Conservation (phyloP, 805 yeast species). For the Yamadazyma akitaensis region DNA sequence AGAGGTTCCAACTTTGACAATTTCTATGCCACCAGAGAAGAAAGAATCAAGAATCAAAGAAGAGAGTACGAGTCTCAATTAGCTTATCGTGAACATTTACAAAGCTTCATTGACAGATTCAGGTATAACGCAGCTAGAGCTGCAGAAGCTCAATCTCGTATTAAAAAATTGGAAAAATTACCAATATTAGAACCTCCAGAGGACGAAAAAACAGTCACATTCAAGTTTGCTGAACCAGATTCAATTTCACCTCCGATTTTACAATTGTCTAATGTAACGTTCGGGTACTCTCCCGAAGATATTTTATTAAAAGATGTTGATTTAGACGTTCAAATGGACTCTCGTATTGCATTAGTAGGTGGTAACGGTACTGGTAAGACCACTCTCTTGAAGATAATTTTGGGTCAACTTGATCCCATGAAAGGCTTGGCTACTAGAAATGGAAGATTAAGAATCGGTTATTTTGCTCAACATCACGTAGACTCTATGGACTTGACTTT, state of each 20-base stretch:
- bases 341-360: constrained; percentile 95
- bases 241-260: constrained; percentile 88
- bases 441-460: constrained; percentile 87
- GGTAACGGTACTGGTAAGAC: constrained; percentile 99
- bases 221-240: constrained; percentile 95
- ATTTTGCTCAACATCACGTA: constrained; percentile 97
- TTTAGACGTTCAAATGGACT: constrained; percentile 86
- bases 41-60: constrained; percentile 86
- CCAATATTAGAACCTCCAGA: constrained; percentile 94
- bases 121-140: constrained; percentile 98
- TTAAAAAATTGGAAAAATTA: constrained; percentile 91
- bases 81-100: constrained; percentile 93
- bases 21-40: constrained; percentile 91
- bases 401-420: constrained; percentile 72
- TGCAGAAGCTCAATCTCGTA: constrained; percentile 96
- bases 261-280: constrained; percentile 80
- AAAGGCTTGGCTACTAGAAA: constrained; percentile 78
- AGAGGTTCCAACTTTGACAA: constrained; percentile 91
- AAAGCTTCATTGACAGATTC: constrained; percentile 91
- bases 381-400: constrained; percentile 79
- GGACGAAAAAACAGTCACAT: constrained; percentile 79
- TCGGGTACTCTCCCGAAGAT: constrained; percentile 71
- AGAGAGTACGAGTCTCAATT: constrained; percentile 97
- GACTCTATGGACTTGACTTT: constrained; percentile 89
- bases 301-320: constrained; percentile 75